A percentile compares a stretch with the other conserved stretches of the same genome.
phyloP scores from a whole-genome alignment of 345 rosid species.

The Citrus maxima region DNA sequence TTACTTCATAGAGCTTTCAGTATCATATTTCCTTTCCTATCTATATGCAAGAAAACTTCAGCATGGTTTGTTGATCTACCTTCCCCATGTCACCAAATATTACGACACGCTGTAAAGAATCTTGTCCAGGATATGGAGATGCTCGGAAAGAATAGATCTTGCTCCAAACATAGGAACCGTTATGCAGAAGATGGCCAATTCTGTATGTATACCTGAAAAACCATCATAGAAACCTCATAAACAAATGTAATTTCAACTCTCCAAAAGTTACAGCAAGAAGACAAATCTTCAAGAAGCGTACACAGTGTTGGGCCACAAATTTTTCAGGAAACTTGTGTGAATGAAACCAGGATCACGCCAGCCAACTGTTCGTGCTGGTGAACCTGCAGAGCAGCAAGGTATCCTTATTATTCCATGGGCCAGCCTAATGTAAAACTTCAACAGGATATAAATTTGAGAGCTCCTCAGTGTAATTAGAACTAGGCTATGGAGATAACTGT shows the following conservation, averaged over 20 bases:
- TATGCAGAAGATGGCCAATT: conserved; percentile 52
- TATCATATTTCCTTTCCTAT: neutral
- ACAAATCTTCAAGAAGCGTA: conserved; percentile 23
- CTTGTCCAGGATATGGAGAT: conserved; percentile 90
- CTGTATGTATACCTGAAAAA: conserved; percentile 57
- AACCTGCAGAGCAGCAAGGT: conserved; percentile 38
- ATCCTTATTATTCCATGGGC: neutral
- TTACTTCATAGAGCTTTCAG: neutral
- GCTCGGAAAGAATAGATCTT: conserved; percentile 63
- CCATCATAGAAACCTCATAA: neutral
- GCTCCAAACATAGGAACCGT: conserved; percentile 52
- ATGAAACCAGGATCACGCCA: conserved; percentile 91
- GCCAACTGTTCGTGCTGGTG: conserved; percentile 75
- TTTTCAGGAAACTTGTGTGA: conserved; percentile 69
- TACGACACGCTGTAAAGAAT: conserved; percentile 73
- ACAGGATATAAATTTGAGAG: neutral
- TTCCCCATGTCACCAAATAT: conserved; percentile 93
- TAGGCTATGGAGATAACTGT: neutral
- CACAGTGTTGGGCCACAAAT: conserved; percentile 73
- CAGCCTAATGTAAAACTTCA: neutral
- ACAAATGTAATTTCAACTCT: neutral
- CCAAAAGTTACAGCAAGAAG: neutral
- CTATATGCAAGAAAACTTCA: neutral
- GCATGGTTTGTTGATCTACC: conserved; percentile 35
- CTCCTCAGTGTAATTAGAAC: neutral